Evolutionary conservation across 2,329 filamentous ascomycete species (phyloP).

Genomic region (Aspergillus floridensis): DNA sequence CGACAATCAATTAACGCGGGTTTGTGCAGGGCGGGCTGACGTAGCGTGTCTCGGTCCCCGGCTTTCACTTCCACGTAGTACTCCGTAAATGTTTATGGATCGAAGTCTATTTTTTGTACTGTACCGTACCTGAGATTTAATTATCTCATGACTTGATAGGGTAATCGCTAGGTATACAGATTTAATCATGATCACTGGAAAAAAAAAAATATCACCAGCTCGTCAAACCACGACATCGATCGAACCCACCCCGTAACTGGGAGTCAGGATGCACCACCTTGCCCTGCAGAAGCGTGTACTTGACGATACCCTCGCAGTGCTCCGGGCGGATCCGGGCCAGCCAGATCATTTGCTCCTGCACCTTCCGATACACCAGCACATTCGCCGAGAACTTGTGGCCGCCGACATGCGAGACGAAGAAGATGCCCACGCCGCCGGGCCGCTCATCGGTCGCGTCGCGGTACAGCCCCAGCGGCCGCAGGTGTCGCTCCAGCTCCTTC

Average conservation of each 20-base stretch:
- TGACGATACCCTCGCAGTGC: conserved; percentile 84
- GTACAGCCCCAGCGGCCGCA: conserved; percentile 73
- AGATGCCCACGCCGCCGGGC: conserved; percentile 81
- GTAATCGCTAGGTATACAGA: background rate
- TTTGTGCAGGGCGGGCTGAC: conserved; percentile 19
- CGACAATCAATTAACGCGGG: conserved; percentile 32
- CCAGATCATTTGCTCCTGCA: conserved; percentile 63
- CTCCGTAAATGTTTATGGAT: background rate
- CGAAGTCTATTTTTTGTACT: background rate
- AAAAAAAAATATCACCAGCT: conserved; percentile 48
- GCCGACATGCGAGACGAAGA: conserved; percentile 89
- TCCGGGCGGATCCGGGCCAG: conserved; percentile 79
- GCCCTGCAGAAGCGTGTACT: conserved; percentile 80
- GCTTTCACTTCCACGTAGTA: background rate
- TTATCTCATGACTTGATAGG: background rate
- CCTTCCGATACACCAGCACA: conserved; percentile 74
- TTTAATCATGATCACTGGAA: background rate
- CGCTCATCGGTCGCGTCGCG: conserved; percentile 79
- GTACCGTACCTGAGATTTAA: no score
- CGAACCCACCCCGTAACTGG: conserved; percentile 82
- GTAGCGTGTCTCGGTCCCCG: conserved; percentile 18
- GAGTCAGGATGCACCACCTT: conserved; percentile 83
- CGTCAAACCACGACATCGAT: conserved; percentile 68
- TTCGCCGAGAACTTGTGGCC: conserved; percentile 94
- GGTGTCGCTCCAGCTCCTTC: conserved; percentile 77